Evolutionary conservation across 2,329 filamentous ascomycete genomes (phyloP).

Genomic region (Juglanconis oblonga): DNA sequence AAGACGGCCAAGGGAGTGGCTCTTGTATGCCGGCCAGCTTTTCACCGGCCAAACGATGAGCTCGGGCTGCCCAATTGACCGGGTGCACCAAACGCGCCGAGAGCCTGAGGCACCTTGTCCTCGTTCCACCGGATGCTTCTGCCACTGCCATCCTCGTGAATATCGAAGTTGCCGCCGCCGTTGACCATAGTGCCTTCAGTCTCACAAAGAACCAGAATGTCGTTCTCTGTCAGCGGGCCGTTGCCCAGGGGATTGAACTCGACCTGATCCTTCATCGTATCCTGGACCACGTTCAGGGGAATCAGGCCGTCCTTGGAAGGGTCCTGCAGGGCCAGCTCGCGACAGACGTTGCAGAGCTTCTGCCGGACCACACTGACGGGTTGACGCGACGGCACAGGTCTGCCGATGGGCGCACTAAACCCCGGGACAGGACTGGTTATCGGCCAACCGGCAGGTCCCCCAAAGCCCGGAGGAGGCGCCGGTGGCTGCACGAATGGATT

Average conservation of each 20-base stretch:
- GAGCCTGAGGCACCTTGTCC: conserved; percentile 34
- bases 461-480: conserved; percentile 46
- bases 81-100: conserved; percentile 52
- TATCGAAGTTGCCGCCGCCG: conserved; percentile 83
- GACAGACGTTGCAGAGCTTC: conserved; percentile 76
- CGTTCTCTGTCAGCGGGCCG: conserved; percentile 50
- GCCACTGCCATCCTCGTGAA: conserved; percentile 50
- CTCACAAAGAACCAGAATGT: conserved; percentile 82
- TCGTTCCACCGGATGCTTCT: conserved; percentile 49
- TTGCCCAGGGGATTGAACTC: conserved; percentile 44
- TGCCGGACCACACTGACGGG: conserved; percentile 70
- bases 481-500: conserved; percentile 26
- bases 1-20: background rate
- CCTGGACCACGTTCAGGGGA: conserved; percentile 45
- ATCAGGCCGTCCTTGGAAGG: conserved; percentile 62
- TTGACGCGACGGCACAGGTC: conserved; percentile 37
- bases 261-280: conserved; percentile 63
- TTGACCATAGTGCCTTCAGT: conserved; percentile 85
- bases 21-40: conserved; percentile 24
- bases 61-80: conserved; percentile 70
- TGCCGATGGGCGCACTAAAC: conserved; percentile 29
- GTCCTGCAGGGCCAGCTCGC: conserved; percentile 44
- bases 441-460: conserved; percentile 32
- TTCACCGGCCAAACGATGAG: conserved; percentile 30
- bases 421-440: conserved; percentile 25